A percentile compares a stretch with the other conserved stretches of the same genome.
Conservation (phyloP, 306 rosid genomes). For the Begonia loranthoides region DNA sequence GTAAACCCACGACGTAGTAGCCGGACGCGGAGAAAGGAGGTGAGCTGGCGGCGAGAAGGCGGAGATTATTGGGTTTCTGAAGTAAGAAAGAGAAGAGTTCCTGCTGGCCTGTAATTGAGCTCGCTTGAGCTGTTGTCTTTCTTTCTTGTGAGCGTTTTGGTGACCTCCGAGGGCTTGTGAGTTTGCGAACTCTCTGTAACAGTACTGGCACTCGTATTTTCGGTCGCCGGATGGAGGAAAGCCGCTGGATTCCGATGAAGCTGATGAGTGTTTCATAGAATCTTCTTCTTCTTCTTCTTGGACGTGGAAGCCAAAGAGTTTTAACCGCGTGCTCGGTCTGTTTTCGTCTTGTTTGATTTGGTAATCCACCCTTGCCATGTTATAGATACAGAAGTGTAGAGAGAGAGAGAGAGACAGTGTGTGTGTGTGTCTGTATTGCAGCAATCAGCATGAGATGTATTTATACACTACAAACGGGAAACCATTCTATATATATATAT, state of each 20-base stretch:
- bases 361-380: constrained; percentile 33
- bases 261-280: constrained; percentile 48
- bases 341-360: constrained; percentile 23
- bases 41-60: constrained; percentile 85
- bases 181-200: constrained; percentile 83
- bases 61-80: constrained; percentile 78
- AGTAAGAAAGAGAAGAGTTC: constrained; percentile 73
- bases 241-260: constrained; percentile 51
- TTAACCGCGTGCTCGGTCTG: constrained; percentile 38
- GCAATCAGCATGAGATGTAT: too few relatives aligned
- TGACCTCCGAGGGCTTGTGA: constrained; percentile 99
- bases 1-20: constrained; percentile 49
- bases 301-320: constrained; percentile 84
- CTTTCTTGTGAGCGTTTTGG: constrained; percentile 98
- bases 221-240: constrained; percentile 56
- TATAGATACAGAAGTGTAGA: constrained; percentile 3
- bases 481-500: too few relatives aligned
- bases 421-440: not conserved
- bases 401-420: constrained; percentile 3
- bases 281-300: constrained; percentile 68
- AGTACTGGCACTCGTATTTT: constrained; percentile 92
- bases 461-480: too few relatives aligned
- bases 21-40: constrained; percentile 39
- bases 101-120: constrained; percentile 83
- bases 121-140: constrained; percentile 84